Percentiles rank a stretch among this genome's conserved stretches.
Conservation (phyloP, 805 yeast genomes). For the Wickerhamomyces pijperi region DNA sequence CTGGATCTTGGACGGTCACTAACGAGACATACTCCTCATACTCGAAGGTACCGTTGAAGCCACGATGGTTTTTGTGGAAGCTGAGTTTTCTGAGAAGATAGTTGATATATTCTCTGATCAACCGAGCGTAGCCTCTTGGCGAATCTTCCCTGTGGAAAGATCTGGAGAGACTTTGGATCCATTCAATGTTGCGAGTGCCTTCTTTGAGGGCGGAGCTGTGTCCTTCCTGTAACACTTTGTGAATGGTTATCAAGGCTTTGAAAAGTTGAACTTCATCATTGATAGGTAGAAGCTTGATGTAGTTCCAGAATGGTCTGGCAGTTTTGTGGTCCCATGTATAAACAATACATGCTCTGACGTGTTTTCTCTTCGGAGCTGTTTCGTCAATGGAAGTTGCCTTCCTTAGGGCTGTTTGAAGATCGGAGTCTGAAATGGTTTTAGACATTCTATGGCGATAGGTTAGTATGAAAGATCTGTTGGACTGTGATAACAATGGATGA, state of each 20-base stretch:
- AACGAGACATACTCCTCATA: slow-evolving; percentile 90
- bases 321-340: slow-evolving; percentile 94
- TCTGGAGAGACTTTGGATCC: slow-evolving; percentile 65
- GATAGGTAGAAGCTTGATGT: slow-evolving; percentile 67
- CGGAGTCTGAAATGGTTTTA: slow-evolving; percentile 22
- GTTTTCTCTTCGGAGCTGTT: slow-evolving; percentile 90
- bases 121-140: slow-evolving; percentile 46
- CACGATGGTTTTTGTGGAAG: slow-evolving; percentile 77
- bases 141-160: slow-evolving; percentile 29
- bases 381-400: slow-evolving; percentile 85
- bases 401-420: slow-evolving; percentile 32
- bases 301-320: slow-evolving; percentile 76
- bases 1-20: slow-evolving; percentile 82
- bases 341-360: slow-evolving; percentile 90
- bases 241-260: slow-evolving; percentile 76
- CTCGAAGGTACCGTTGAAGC: slow-evolving; percentile 91
- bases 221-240: slow-evolving; percentile 96
- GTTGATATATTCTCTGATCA: slow-evolving; percentile 67
- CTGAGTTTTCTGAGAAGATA: slow-evolving; percentile 62
- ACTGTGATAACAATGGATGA: no score
- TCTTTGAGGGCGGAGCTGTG: slow-evolving; percentile 76
- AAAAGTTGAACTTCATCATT: slow-evolving; percentile 80
- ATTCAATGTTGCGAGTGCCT: slow-evolving; percentile 67
- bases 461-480: no score
- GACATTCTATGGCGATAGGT: slow-evolving; percentile 9